Evolutionary conservation across 352 stramenopile species (phyloP), one percentile per base, ranked within the genome.

Genomic region (Lagenidium giganteum): DNA sequence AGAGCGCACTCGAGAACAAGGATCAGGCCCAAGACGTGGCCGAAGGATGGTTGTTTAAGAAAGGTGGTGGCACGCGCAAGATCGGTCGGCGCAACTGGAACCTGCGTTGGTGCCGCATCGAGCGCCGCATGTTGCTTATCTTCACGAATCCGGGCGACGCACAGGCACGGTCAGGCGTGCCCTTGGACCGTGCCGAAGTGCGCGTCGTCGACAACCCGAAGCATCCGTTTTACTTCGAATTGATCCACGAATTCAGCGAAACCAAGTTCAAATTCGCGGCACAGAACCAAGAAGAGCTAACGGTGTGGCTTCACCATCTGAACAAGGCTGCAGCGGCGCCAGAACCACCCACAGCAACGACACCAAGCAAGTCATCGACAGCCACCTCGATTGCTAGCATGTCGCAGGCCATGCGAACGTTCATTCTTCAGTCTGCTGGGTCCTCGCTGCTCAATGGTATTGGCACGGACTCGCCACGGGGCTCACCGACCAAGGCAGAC

Each of bases 61-160:
- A 86, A 57, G 73, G 73, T 13, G 73, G 73, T 1, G 73, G 73
- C 7, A 86, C 73, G 3, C 50, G 67, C 20, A 70, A 60, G 31
- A 74, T 86, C 45, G 73, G 73, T 4, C 60, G 73, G 13, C 67
- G 73, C 24, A 86, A 80, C 40, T 86, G 73, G 73, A 71, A 57
- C 9, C 37, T 64, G 18, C 70, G 73, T 8, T 86, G 73, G 73
- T 86, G 73, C 31, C 61, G 71, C 16, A 61, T 86, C n/a, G 73
- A 86, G 41, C 66, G 62, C 25, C 74, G 72, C 22, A 84, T 84
- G 37, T 43, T 86, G 39, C 54, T 83, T n/a, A 64, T 84, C 8
- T 84, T 79, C 45, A 64, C 55, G 9, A 67, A 65, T 7, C 65
- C 67, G 11, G 61, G 52, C 1, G 68, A 82, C 39, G 41, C 36